A percentile compares a stretch with the other conserved stretches of the same genome.
These are phyloP conservation scores for Lophiostoma macrostomum DNA, from an alignment of 495 filamentous ascomycete genomes.

Conservation along the genomic window DNA sequence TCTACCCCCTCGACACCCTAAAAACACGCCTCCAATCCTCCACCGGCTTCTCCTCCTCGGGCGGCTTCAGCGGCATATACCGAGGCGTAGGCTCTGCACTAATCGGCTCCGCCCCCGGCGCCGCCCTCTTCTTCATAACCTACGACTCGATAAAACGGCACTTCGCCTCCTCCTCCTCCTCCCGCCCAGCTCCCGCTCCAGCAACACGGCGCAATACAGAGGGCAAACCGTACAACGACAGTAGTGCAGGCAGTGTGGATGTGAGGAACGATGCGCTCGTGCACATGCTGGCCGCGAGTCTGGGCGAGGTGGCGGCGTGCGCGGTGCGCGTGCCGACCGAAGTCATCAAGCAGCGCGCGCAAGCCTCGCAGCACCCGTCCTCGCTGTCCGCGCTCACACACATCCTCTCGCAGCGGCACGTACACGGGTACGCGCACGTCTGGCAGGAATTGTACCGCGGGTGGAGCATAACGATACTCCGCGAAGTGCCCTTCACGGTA, in stretches of 20 bases:
- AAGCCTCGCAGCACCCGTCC: constrained; percentile 69
- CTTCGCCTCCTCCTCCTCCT: too few relatives aligned
- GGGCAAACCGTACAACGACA: constrained; percentile 26
- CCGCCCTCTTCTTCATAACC: constrained; percentile 96
- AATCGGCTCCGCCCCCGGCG: constrained; percentile 94
- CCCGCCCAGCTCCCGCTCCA: background rate
- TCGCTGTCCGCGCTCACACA: constrained; percentile 61
- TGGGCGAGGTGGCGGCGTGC: constrained; percentile 91
- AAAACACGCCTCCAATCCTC: constrained; percentile 78
- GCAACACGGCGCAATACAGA: constrained; percentile 12
- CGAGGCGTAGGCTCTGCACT: constrained; percentile 65
- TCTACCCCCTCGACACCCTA: constrained; percentile 46
- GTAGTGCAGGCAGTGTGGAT: background rate
- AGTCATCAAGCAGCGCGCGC: constrained; percentile 93
- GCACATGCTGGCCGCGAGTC: constrained; percentile 83
- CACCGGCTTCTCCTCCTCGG: constrained; percentile 70
- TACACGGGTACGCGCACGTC: constrained; percentile 52
- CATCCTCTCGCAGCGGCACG: constrained; percentile 58
- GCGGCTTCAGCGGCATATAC: constrained; percentile 73
- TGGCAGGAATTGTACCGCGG: constrained; percentile 86
- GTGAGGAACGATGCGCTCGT: constrained; percentile 42
- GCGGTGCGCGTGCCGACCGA: constrained; percentile 91
- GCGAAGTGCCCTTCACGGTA: constrained; percentile 95
- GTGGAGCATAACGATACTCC: constrained; percentile 84
- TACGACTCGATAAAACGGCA: constrained; percentile 75